These are phyloP conservation scores for Cordyceps tenuipes DNA, from an alignment of 2,329 filamentous ascomycete species.

Conservation along the genomic window DNA sequence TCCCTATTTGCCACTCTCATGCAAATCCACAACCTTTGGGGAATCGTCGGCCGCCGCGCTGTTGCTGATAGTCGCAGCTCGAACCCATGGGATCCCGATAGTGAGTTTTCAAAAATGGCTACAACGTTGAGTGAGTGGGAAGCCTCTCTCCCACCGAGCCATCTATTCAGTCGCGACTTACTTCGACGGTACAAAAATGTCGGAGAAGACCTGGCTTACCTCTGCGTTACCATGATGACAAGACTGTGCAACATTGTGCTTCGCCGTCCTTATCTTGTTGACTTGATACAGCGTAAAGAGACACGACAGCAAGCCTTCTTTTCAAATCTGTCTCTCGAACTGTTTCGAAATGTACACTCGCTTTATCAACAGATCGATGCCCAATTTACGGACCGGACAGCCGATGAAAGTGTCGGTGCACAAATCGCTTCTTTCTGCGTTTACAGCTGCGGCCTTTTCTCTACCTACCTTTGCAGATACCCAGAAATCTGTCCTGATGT, in stretches of 20 bases:
- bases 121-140: conserved; percentile 41
- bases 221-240: conserved; percentile 46
- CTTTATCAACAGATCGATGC: conserved; percentile 43
- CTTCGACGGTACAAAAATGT: conserved; percentile 38
- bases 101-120: conserved; percentile 39
- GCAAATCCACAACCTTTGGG: conserved; percentile 48
- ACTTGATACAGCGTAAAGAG: conserved; percentile 37
- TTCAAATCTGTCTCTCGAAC: conserved; percentile 33
- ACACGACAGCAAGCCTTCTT: conserved; percentile 32
- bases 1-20: conserved; percentile 49
- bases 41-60: conserved; percentile 40
- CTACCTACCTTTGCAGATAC: conserved; percentile 44
- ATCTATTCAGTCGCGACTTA: conserved; percentile 36
- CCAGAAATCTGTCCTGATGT: conserved; percentile 36
- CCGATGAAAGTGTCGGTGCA: conserved; percentile 41
- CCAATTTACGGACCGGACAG: conserved; percentile 38
- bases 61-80: conserved; percentile 35
- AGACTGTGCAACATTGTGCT: conserved; percentile 50
- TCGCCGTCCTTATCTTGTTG: conserved; percentile 43
- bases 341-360: conserved; percentile 40
- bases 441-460: conserved; percentile 46
- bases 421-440: conserved; percentile 49
- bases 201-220: conserved; percentile 44
- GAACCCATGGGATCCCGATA: conserved; percentile 38
- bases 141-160: conserved; percentile 35